Conservation (phyloP, 306 rosid genomes). For the Vigna radiata region DNA sequence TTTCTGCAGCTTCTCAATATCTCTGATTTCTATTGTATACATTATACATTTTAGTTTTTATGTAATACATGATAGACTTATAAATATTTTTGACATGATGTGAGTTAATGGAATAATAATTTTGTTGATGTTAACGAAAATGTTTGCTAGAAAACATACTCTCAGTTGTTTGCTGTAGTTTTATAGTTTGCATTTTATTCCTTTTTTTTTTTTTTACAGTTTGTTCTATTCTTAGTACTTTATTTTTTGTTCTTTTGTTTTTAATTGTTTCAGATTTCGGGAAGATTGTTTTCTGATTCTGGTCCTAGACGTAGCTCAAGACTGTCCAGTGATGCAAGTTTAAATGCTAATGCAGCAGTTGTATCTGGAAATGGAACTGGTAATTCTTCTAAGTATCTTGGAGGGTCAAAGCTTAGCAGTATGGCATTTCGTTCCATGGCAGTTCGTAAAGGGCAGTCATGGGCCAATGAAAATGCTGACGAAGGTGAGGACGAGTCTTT, state of each 20-base stretch:
- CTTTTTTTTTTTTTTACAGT: background rate
- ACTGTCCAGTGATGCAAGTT: conserved; percentile 75
- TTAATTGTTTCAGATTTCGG: conserved; percentile 65
- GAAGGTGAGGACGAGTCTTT: conserved; percentile 65
- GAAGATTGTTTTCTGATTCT: conserved; percentile 93
- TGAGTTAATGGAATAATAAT: conserved; percentile 2
- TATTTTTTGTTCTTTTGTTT: background rate
- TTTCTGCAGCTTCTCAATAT: conserved; percentile 8
- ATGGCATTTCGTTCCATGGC: conserved; percentile 76
- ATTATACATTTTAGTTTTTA: conserved; percentile 16
- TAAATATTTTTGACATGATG: conserved; percentile 22
- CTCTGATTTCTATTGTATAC: background rate
- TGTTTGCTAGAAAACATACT: conserved; percentile 16
- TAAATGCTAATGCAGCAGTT: conserved; percentile 61
- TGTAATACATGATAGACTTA: conserved; percentile 24
- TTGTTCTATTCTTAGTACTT: conserved; percentile 23
- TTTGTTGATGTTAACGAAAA: conserved; percentile 5
- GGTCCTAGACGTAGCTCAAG: conserved; percentile 92
- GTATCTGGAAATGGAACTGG: conserved; percentile 76
- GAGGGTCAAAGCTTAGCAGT: conserved; percentile 79
- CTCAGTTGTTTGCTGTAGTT: conserved; percentile 22
- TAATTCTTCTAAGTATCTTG: conserved; percentile 82
- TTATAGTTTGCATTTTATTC: conserved; percentile 30
- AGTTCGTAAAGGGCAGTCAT: conserved; percentile 79
- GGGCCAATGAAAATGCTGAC: conserved; percentile 86